A percentile compares a stretch with the other conserved stretches of the same genome.
These are phyloP conservation scores for Fusarium pilosicola DNA, from an alignment of 2,329 filamentous ascomycete species.

Conservation along the genomic window DNA sequence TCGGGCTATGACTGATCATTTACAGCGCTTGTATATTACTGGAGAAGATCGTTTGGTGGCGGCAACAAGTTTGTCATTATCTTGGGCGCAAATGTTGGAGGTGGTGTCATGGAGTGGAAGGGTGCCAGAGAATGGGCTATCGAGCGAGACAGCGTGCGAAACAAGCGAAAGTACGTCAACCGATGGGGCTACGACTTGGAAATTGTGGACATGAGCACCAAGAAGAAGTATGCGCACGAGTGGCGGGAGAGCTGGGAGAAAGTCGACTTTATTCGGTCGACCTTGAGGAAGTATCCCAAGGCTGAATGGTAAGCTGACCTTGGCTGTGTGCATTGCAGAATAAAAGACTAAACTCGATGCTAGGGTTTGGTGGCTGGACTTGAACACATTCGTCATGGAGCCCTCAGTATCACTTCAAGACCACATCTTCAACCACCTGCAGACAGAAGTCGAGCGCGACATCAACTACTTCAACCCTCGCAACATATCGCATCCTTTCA, in stretches of 20 bases:
- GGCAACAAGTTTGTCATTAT: slow-evolving; percentile 95
- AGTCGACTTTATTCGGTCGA: slow-evolving; percentile 89
- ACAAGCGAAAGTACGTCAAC: slow-evolving; percentile 89
- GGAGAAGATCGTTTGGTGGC: slow-evolving; percentile 79
- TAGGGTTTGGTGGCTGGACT: slow-evolving; percentile 99
- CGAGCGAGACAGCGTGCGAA: slow-evolving; percentile 93
- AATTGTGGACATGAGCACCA: slow-evolving; percentile 97
- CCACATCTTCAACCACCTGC: slow-evolving; percentile 87
- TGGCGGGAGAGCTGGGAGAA: slow-evolving; percentile 99
- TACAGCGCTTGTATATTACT: slow-evolving; percentile 62
- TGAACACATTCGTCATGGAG: slow-evolving; percentile 99
- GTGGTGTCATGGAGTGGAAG: slow-evolving; percentile 99
- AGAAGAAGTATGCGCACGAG: slow-evolving; percentile 98
- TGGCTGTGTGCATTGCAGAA: neutral
- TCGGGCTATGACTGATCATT: neutral
- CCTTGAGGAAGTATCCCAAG: slow-evolving; percentile 91
- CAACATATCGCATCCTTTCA: slow-evolving; percentile 87
- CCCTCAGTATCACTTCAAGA: slow-evolving; percentile 87
- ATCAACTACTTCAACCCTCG: slow-evolving; percentile 97
- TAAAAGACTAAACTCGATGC: slow-evolving; percentile 55
- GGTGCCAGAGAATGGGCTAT: slow-evolving; percentile 97
- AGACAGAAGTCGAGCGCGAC: slow-evolving; percentile 84
- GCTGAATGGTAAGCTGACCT: slow-evolving; percentile 83
- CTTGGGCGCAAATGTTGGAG: slow-evolving; percentile 90
- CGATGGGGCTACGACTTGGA: slow-evolving; percentile 96